These are phyloP conservation scores for Phytophthora capsici DNA, from an alignment of 352 stramenopile genomes.

Conservation along the genomic window DNA sequence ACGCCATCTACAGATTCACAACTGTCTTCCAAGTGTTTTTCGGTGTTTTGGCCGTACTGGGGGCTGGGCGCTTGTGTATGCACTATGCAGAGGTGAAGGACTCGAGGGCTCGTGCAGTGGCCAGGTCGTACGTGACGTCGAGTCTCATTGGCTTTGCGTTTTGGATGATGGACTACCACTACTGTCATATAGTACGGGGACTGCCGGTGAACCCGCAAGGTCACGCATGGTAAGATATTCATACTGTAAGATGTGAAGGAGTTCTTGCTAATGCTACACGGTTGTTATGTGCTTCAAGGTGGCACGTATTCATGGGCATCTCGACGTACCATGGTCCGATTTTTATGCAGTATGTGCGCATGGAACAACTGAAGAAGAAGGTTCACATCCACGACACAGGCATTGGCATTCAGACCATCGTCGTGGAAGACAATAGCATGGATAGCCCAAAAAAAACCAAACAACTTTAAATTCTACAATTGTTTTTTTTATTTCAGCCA, in stretches of 20 bases:
- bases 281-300: constrained; percentile 43
- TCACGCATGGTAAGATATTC: constrained; percentile 65
- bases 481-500: no score
- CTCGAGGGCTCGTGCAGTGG: constrained; percentile 56
- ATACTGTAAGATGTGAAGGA: background rate
- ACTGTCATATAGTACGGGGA: constrained; percentile 58
- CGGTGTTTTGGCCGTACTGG: constrained; percentile 57
- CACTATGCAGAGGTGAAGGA: constrained; percentile 75
- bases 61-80: constrained; percentile 52
- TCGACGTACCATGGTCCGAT: constrained; percentile 80
- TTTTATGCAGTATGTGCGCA: constrained; percentile 89
- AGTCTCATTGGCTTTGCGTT: constrained; percentile 71
- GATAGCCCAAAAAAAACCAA: constrained; percentile 40
- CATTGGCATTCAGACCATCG: constrained; percentile 74
- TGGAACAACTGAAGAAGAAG: constrained; percentile 77
- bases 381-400: constrained; percentile 54
- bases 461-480: constrained; percentile 45
- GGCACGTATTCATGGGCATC: constrained; percentile 86
- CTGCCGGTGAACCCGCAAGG: constrained; percentile 80
- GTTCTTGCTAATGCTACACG: constrained; percentile 1
- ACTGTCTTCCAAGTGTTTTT: constrained; percentile 85
- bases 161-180: constrained; percentile 87
- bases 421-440: constrained; percentile 42
- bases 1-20: constrained; percentile 81
- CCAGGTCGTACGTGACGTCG: constrained; percentile 64